Evolutionary conservation across 208 protist genomes (phyloP).

Genomic region (Novymonas esmeraldas): DNA sequence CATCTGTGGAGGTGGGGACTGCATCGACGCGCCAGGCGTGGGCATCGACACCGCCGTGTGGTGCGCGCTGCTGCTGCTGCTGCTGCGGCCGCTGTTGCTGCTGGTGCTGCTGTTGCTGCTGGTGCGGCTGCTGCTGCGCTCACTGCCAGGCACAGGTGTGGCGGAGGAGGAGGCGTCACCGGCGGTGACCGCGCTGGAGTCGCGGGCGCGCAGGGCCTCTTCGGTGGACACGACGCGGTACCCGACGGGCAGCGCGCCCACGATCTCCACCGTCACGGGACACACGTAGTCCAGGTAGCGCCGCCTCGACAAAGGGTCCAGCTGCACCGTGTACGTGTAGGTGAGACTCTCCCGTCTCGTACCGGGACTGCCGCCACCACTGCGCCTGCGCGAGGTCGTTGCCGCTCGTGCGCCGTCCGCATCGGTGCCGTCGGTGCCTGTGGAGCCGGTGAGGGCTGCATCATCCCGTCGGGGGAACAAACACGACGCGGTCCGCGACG

Average conservation of each 20-base stretch:
- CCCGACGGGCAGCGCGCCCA: conserved; percentile 23
- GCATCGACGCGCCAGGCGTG: background rate
- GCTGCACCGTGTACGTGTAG: conserved; percentile 39
- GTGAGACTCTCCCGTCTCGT: conserved; percentile 16
- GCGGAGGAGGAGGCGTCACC: background rate
- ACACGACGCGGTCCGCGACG: background rate
- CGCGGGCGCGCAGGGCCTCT: background rate
- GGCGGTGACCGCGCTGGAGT: background rate
- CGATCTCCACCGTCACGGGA: conserved; percentile 43
- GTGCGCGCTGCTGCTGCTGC: background rate
- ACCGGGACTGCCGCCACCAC: background rate
- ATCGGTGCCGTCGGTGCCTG: background rate
- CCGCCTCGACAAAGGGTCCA: conserved; percentile 26
- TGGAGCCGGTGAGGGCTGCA: conserved; percentile 1
- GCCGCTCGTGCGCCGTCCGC: background rate
- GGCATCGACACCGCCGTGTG: too few species aligned
- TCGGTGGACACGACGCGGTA: conserved; percentile 8
- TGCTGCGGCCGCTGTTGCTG: background rate
- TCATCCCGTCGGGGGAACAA: background rate
- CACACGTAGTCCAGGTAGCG: conserved; percentile 49
- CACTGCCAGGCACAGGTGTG: background rate
- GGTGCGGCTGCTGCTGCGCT: background rate
- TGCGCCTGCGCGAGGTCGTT: background rate
- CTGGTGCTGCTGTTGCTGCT: background rate
- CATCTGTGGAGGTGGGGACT: too few species aligned